Conservation (phyloP, 495 filamentous ascomycete genomes). For the Aspergillus homomorphus region DNA sequence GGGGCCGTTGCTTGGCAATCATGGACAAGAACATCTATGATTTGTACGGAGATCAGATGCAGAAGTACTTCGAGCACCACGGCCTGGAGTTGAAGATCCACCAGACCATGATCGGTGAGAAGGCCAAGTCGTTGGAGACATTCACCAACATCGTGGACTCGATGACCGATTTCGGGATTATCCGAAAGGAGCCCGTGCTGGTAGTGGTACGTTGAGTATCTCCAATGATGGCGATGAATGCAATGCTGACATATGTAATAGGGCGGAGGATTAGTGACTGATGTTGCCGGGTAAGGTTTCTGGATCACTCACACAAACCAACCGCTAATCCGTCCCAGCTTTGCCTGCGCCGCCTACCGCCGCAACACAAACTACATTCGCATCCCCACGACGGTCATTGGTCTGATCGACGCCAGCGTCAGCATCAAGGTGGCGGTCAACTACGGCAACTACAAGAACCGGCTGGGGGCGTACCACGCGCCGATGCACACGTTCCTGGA, state of each 20-base stretch:
- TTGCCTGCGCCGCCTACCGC: not conserved
- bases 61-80: constrained; percentile 1
- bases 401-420: not conserved
- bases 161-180: constrained; percentile 6
- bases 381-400: not conserved
- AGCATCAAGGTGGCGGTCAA: not conserved
- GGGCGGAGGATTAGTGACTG: not conserved
- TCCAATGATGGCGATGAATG: not conserved
- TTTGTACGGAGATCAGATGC: constrained; percentile 5
- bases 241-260: not conserved
- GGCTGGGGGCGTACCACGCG: not conserved
- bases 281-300: not conserved
- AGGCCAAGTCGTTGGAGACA: constrained; percentile 5
- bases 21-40: constrained; percentile 11
- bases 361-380: not conserved
- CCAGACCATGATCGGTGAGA: constrained; percentile 6
- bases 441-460: not conserved
- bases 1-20: constrained; percentile 7
- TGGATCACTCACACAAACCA: not conserved
- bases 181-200: constrained; percentile 5
- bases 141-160: constrained; percentile 3
- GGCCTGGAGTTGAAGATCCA: not conserved
- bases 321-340: not conserved
- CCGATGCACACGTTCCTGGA: not conserved
- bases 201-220: constrained; percentile 7